Percentiles rank a stretch among this genome's conserved stretches.
phyloP scores from a whole-genome alignment of 208 protist genomes.

The Leishmania martiniquensis region DNA sequence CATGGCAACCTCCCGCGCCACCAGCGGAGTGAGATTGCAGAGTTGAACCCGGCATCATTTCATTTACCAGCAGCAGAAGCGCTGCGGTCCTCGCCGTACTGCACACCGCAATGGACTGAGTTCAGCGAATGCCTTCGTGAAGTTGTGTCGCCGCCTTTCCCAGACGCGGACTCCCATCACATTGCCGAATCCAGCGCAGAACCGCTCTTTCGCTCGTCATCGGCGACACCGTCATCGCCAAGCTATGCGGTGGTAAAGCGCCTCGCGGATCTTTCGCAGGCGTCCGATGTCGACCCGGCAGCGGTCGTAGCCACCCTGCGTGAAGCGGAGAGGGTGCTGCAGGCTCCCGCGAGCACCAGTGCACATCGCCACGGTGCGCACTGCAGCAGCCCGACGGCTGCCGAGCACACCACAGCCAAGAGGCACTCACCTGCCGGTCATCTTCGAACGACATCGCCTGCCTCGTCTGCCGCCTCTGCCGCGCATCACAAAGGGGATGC shows the following conservation, averaged over 20 bases:
- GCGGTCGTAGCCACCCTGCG: slow-evolving; percentile 21
- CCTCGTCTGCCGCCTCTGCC: background rate
- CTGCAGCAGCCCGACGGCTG: background rate
- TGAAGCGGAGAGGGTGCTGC: slow-evolving; percentile 22
- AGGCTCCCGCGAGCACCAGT: background rate
- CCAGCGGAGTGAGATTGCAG: background rate
- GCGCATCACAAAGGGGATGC: background rate
- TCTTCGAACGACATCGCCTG: background rate
- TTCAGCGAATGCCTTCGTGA: slow-evolving; percentile 29
- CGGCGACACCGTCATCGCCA: background rate
- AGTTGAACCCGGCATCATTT: background rate
- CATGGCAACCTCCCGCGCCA: slow-evolving; percentile 20
- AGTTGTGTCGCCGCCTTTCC: background rate
- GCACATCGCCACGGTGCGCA: background rate
- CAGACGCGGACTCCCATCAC: background rate
- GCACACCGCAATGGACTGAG: slow-evolving; percentile 30
- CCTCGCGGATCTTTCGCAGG: slow-evolving; percentile 26
- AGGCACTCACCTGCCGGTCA: background rate
- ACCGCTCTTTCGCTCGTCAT: background rate
- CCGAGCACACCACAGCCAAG: background rate
- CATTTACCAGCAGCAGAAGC: background rate
- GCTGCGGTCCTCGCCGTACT: slow-evolving; percentile 2
- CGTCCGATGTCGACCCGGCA: slow-evolving; percentile 1
- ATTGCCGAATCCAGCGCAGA: background rate
- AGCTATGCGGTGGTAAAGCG: slow-evolving; percentile 10